Evolutionary conservation across 495 filamentous ascomycete genomes (phyloP), one percentile per base, ranked within the genome.

Genomic region (Penicillium nucicola): DNA sequence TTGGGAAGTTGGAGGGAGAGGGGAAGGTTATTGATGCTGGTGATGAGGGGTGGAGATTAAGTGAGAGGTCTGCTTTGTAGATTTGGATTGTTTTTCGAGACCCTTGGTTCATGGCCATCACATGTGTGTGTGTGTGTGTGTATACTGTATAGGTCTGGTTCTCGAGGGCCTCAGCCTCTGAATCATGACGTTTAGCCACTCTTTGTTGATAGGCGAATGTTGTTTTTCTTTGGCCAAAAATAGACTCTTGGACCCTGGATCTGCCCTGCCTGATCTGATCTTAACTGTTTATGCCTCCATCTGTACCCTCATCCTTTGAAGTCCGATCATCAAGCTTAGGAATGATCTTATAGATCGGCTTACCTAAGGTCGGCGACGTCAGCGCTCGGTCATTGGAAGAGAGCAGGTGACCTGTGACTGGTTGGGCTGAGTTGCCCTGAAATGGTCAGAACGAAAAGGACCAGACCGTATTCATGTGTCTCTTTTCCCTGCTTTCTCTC

Each of bases 1-100:
- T 93, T 50, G 58, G 70, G 53, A 92, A 92, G 72, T 68, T 92
- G 57, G 71, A 83, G 62, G 66, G 64, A 20, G 88, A 92, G 56
- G 84, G 84, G 23, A 84, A 71, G 60, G 83, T 80, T 14, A 61
- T 76, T 34, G 67, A 71, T 44, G 71, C 76, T 14, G 52, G 61
- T 34, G 70, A 65, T 4, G 84, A 79, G 48, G 69, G 61, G 43
- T 87, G 83, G 82, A 82, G 74, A 55, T 68, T 55, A 35, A 50
- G 50, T 37, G 67, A 62, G 33, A 69, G 49, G 35, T 61, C 68
- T 47, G 58, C 66, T 23, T 43, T 76, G 42, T 73, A 22, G 20
- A 22, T 2, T 22, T 22, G 2, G 20, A 22, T 22, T 22, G 20
- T 22, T 2, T 5, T 22, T 5, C 3, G 20, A 44, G 50, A 28